These are phyloP conservation scores for Xylariales sp. DNA, from an alignment of 2,329 filamentous ascomycete genomes.

Conservation along the genomic window DNA sequence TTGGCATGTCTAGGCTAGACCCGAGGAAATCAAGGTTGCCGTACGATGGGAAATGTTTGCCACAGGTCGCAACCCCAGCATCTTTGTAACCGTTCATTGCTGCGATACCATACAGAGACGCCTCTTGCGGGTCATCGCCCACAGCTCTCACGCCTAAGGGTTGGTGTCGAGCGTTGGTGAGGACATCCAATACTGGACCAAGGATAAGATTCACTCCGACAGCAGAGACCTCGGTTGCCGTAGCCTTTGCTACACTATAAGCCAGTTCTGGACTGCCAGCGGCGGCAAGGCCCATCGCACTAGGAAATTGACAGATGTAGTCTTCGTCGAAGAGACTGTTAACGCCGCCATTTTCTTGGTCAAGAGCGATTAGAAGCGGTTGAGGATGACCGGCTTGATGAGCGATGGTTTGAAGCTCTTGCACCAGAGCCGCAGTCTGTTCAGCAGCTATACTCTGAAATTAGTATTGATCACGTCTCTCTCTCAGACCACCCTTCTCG, in stretches of 20 bases:
- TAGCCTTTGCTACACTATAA: conserved; percentile 87
- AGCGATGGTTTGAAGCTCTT: conserved; percentile 89
- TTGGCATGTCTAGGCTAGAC: conserved; percentile 85
- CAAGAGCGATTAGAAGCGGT: conserved; percentile 83
- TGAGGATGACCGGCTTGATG: conserved; percentile 85
- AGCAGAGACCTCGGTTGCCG: conserved; percentile 84
- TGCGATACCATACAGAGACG: conserved; percentile 85
- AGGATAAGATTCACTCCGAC: conserved; percentile 96
- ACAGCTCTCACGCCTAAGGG: conserved; percentile 84
- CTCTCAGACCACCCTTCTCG: too few species aligned
- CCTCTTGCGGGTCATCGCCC: conserved; percentile 91
- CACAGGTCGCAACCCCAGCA: conserved; percentile 81
- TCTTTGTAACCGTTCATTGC: conserved; percentile 91
- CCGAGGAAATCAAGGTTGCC: conserved; percentile 92
- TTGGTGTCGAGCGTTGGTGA: conserved; percentile 89
- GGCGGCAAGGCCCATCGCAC: conserved; percentile 94
- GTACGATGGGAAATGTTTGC: conserved; percentile 95
- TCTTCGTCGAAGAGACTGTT: conserved; percentile 96
- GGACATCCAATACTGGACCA: conserved; percentile 86
- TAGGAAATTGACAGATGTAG: conserved; percentile 93
- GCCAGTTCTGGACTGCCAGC: conserved; percentile 80
- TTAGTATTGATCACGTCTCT: too few species aligned
- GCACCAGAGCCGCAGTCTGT: conserved; percentile 80
- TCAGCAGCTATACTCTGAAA: conserved; percentile 79
- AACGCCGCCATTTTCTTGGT: conserved; percentile 97